Base-by-base conservation (phyloP, 148 eudicot genomes). In the Camellia sinensis region DNA sequence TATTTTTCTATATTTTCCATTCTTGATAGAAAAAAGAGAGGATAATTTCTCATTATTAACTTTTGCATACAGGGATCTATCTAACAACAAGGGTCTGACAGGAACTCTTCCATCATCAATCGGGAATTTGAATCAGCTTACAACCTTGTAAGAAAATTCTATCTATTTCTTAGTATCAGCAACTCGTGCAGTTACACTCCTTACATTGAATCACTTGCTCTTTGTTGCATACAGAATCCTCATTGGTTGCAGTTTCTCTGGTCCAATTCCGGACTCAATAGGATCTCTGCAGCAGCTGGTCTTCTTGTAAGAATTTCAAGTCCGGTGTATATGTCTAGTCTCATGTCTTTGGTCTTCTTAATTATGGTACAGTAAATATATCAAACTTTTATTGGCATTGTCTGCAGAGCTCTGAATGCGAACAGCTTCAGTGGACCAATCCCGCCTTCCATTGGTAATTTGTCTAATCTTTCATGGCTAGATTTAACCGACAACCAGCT, bases 401-500 rank as follows among this genome's bases (percentile, higher is more conserved):
- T 79, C 59, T 75, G 75, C 93, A 95, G 99, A 87, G 89, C 97
- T 79, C 86, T 95, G 66, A 95, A 86, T 68, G 82, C 87, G 0
- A 95, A 95, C 76, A 76, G 68, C 79, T 95, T 95, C 80, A 88
- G 75, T 62, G 98, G 99, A 72, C 63, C 71, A 17, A 86, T 95
- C 67, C 97, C 99, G 21, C 79, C 88, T 56, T 84, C 97, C 48
- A 80, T 95, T 64, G 99, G 99, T 50, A 89, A 89, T 77, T 73
- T 95, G 54, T 69, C 83, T 11, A 86, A 68, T 0, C 90, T 93
- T 67, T 83, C 82, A 74, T 95, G 97, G 97, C 83, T 95, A 74
- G 99, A 95, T 85, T 78, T 95, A 67, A 84, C 95, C 71, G 87
- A 89, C 72, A 95, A 95, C 84, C 64, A 84, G 84, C 93, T 95